Conservation (phyloP, 371 early-diverging fungal species). For the Capniomyces stellatus region DNA sequence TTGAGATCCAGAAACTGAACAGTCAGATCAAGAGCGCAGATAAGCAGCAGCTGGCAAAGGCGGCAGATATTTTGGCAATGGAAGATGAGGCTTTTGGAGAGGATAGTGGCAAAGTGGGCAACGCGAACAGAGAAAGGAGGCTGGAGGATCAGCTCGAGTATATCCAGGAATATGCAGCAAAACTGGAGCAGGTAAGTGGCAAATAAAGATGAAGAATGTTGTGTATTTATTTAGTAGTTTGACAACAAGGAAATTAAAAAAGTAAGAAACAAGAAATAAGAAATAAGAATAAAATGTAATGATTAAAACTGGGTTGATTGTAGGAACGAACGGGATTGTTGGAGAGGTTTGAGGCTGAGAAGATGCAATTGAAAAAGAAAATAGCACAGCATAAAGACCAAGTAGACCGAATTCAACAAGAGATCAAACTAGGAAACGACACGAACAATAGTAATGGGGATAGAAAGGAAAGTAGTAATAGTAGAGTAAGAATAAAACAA, state of each 20-base stretch:
- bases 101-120: not conserved
- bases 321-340: not conserved
- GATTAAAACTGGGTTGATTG: not conserved
- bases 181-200: conserved; percentile 1
- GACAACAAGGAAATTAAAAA: no score
- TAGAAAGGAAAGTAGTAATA: not conserved
- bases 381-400: not conserved
- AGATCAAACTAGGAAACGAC: not conserved
- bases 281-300: no score
- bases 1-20: conserved; percentile 2
- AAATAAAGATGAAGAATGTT: not conserved
- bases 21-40: not conserved
- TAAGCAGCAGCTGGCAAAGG: not conserved
- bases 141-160: conserved; percentile 4
- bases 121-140: not conserved
- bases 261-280: no score
- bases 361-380: not conserved
- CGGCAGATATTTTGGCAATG: not conserved
- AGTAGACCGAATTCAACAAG: not conserved
- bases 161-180: not conserved
- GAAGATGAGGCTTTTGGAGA: not conserved
- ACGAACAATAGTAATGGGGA: not conserved
- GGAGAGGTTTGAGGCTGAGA: not conserved
- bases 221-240: no score
- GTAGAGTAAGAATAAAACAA: no score